These are phyloP conservation scores for Trametes polyzona DNA, from an alignment of 1,284 basidiomycete species.

Conservation along the genomic window DNA sequence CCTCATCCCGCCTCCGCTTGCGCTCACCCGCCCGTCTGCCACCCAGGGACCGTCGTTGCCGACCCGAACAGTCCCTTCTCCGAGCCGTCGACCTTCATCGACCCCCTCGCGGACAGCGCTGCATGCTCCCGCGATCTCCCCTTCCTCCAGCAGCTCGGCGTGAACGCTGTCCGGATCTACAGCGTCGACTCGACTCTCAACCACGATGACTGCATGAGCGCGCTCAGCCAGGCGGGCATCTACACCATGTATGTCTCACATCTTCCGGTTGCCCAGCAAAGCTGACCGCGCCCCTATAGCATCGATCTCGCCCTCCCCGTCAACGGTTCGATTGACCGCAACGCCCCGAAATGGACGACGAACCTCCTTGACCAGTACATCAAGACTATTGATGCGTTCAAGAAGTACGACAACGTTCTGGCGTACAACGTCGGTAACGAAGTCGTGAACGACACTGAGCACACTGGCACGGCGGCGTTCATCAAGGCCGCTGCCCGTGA, in stretches of 20 bases:
- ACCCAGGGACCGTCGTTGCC: slow-evolving; percentile 32
- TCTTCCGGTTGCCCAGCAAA: not conserved
- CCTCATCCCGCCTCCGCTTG: not conserved
- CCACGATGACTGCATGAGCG: slow-evolving; percentile 86
- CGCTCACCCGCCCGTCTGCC: not conserved
- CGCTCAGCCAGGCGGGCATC: slow-evolving; percentile 79
- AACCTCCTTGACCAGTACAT: slow-evolving; percentile 84
- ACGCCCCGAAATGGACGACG: slow-evolving; percentile 79
- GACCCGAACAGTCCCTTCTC: slow-evolving; percentile 72
- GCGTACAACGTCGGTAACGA: slow-evolving; percentile 92
- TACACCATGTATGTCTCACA: slow-evolving; percentile 75
- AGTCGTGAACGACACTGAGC: slow-evolving; percentile 64
- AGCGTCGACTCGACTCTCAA: slow-evolving; percentile 81
- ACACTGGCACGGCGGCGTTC: slow-evolving; percentile 74
- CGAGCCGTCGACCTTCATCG: slow-evolving; percentile 76
- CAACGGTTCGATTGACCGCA: slow-evolving; percentile 86
- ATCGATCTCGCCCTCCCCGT: slow-evolving; percentile 85
- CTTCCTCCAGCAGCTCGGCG: slow-evolving; percentile 69
- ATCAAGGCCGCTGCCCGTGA: slow-evolving; percentile 93
- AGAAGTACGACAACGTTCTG: slow-evolving; percentile 83
- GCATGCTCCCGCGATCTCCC: slow-evolving; percentile 83
- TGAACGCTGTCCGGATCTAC: slow-evolving; percentile 84
- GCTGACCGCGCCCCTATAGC: slow-evolving; percentile 42
- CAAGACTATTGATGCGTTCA: slow-evolving; percentile 77
- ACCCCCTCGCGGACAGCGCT: slow-evolving; percentile 72